Conservation (phyloP, 495 filamentous ascomycete species). For the Daldinia vernicosa region DNA sequence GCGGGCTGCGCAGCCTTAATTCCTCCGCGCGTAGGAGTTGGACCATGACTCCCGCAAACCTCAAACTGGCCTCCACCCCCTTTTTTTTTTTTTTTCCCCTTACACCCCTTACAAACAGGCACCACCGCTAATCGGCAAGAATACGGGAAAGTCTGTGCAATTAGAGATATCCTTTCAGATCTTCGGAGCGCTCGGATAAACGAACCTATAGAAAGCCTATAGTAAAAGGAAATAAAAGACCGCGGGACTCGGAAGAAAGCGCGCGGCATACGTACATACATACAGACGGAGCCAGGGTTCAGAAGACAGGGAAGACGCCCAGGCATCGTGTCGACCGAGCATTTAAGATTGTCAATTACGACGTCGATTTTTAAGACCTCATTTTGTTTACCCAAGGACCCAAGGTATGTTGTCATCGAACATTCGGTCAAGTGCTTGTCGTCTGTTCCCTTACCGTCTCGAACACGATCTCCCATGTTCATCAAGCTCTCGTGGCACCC, state of each 20-base stretch:
- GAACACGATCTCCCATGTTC: conserved; percentile 10
- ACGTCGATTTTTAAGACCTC: conserved; percentile 19
- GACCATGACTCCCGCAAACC: conserved; percentile 23
- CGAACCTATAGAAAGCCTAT: not conserved
- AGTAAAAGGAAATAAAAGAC: conserved; percentile 5
- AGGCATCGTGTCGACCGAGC: conserved; percentile 19
- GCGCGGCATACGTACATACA: conserved; percentile 3
- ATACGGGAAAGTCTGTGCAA: conserved; percentile 32
- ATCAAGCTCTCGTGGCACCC: conserved; percentile 29
- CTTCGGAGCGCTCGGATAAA: conserved; percentile 8
- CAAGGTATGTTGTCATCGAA: conserved; percentile 40
- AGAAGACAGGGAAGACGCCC: conserved; percentile 27
- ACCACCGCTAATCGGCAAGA: conserved; percentile 11
- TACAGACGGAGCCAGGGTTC: not conserved
- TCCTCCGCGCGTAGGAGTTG: conserved; percentile 18
- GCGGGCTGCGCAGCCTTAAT: conserved; percentile 8
- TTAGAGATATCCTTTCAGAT: conserved; percentile 1
- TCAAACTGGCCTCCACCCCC: conserved; percentile 39
- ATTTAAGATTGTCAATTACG: conserved; percentile 37
- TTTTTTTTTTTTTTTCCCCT: conserved; percentile 3
- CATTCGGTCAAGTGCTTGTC: conserved; percentile 14
- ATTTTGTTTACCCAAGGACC: conserved; percentile 4
- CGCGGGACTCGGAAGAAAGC: conserved; percentile 1
- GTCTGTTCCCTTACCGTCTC: conserved; percentile 10
- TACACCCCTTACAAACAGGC: conserved; percentile 17